A percentile compares a stretch with the other conserved stretches of the same genome.
Conservation (phyloP, 1,139 yeast genomes). For the Pneumocystis carinii region DNA sequence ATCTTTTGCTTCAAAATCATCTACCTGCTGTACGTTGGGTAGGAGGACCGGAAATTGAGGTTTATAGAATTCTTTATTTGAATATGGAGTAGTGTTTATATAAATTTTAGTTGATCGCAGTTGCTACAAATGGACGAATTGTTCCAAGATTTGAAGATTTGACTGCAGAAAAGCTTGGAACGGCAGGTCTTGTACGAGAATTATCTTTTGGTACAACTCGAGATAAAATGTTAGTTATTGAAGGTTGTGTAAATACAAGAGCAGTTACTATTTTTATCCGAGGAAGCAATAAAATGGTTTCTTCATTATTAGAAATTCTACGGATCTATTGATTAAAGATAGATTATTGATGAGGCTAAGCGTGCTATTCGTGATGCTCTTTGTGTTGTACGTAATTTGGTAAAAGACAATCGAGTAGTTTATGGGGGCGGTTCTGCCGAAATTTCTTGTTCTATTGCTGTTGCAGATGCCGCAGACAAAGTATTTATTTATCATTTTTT, state of each 20-base stretch:
- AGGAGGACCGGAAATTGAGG: conserved; percentile 90
- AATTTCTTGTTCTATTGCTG: conserved; percentile 81
- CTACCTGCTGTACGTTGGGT: conserved; percentile 98
- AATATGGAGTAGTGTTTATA: neutral
- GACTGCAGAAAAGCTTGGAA: conserved; percentile 65
- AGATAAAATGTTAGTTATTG: conserved; percentile 90
- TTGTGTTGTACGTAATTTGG: conserved; percentile 91
- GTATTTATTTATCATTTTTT: conserved; percentile 31
- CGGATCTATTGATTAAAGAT: neutral
- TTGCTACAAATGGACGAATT: conserved; percentile 92
- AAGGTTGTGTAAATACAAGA: conserved; percentile 72
- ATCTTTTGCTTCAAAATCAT: conserved; percentile 68
- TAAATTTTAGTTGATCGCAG: conserved; percentile 47
- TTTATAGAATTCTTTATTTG: neutral
- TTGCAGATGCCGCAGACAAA: conserved; percentile 79
- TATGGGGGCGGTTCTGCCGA: conserved; percentile 99
- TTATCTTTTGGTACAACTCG: conserved; percentile 91
- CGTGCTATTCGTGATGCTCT: conserved; percentile 94
- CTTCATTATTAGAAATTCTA: neutral
- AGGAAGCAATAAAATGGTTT: conserved; percentile 81
- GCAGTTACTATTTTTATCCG: conserved; percentile 90
- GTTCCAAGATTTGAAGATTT: conserved; percentile 96
- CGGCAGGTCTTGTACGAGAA: conserved; percentile 74
- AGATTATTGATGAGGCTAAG: conserved; percentile 82
- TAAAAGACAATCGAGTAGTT: conserved; percentile 81